Base-by-base conservation (phyloP, 129 eudicot species). In the Chrysanthemum makinoi region DNA sequence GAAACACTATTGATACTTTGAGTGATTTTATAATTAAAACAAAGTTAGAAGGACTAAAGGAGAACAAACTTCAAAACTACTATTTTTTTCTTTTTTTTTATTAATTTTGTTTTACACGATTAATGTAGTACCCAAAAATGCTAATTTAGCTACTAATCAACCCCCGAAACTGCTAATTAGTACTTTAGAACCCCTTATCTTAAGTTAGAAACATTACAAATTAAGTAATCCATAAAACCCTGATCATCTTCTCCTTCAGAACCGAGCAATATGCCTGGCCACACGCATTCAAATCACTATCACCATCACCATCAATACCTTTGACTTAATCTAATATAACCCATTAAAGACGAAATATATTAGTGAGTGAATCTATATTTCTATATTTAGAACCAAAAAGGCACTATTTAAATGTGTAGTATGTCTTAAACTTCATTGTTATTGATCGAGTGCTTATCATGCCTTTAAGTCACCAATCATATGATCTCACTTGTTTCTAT, bases 401-500 rank as follows among this genome's bases (percentile, higher is more conserved):
- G 15, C 68, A 46, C 46, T 72, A 43, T 59, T 6, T 12, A 72
- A 46, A 24, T 28, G 61, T 48, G 33, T 10, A 44, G 4, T 18
- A 52, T 51, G 52, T 69, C 39, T 10, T 24, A 52, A 17, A 11
- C n/a, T 11, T 51, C 47, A 39, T 43, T 10, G 20, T 64, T 66
- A 6, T 65, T 65, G 50, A 75, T 26, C 10, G n/a, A 65, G 66
- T 57, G 65, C 9, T 39, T 53, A 50, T 79, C 57, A 39, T 72
- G 72, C 70, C 82, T 78, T 72, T 59, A 81, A 83, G 84, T 72
- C 59, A 81, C 78, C 39, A 67, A 24, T 56, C 47, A 24, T 55
- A 60, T 43, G 54, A 66, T 75, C 65, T 54, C 56, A 47, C 22
- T 58, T 71, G n/a, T 4, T 16, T 62, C 55, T 70, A 66, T 64